Evolutionary conservation across 2,329 filamentous ascomycete species (phyloP).

Genomic region (Uncinocarpus reesii): DNA sequence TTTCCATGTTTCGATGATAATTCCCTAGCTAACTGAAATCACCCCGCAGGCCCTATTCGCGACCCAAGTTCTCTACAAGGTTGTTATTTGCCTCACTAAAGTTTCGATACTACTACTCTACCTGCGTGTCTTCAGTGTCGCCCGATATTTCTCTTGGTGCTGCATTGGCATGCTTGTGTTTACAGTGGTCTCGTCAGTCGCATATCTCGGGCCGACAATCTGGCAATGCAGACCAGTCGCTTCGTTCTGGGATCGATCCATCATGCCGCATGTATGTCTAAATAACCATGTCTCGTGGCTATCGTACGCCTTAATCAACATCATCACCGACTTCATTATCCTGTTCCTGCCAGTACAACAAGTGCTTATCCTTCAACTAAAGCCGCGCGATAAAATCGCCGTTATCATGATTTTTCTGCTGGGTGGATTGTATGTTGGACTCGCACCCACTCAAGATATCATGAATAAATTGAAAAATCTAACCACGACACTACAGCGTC

Average conservation of each 20-base stretch:
- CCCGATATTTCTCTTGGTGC: slow-evolving; percentile 36
- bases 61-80: slow-evolving; percentile 46
- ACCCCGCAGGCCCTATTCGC: slow-evolving; percentile 40
- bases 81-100: slow-evolving; percentile 46
- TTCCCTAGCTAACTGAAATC: neutral
- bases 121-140: slow-evolving; percentile 43
- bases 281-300: slow-evolving; percentile 19
- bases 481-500: slow-evolving; percentile 9
- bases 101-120: slow-evolving; percentile 46
- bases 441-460: neutral
- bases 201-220: slow-evolving; percentile 20
- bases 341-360: slow-evolving; percentile 20
- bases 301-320: slow-evolving; percentile 21
- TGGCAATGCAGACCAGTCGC: slow-evolving; percentile 21
- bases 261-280: slow-evolving; percentile 20
- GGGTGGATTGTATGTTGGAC: slow-evolving; percentile 21
- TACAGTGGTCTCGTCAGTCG: slow-evolving; percentile 15
- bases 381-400: slow-evolving; percentile 18
- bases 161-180: slow-evolving; percentile 28
- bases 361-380: slow-evolving; percentile 19
- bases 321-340: slow-evolving; percentile 22
- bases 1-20: neutral
- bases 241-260: slow-evolving; percentile 20
- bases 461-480: neutral
- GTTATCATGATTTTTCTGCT: slow-evolving; percentile 19